Conservation (phyloP, 345 rosid species). For the Gossypium thurberi region DNA sequence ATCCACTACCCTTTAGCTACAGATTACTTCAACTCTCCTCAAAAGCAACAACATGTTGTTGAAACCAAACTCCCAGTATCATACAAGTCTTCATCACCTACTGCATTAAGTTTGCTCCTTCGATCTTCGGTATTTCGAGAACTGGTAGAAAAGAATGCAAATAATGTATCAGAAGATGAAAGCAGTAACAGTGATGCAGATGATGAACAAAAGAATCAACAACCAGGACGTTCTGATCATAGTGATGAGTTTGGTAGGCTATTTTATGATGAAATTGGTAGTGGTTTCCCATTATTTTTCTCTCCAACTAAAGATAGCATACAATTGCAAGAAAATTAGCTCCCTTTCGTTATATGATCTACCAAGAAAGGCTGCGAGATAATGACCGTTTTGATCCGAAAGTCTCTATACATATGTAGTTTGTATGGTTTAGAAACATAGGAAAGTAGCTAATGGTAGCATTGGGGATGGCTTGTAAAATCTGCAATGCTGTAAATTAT, state of each 20-base stretch:
- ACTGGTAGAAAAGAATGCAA: constrained; percentile 44
- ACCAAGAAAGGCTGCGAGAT: background rate
- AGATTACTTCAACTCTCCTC: too few species aligned
- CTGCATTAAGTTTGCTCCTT: constrained; percentile 52
- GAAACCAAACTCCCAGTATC: too few species aligned
- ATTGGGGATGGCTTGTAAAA: background rate
- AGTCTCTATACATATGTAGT: background rate
- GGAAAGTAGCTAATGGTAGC: background rate
- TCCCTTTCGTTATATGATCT: constrained; percentile 27
- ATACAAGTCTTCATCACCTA: constrained; percentile 28
- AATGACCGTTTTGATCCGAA: too few species aligned
- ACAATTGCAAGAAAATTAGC: constrained; percentile 32
- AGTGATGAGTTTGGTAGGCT: constrained; percentile 33
- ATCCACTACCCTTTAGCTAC: too few species aligned
- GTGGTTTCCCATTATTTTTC: constrained; percentile 22
- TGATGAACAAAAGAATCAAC: constrained; percentile 3
- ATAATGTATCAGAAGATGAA: constrained; percentile 22
- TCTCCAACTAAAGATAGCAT: constrained; percentile 21
- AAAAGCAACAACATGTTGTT: background rate
- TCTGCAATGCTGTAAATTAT: background rate
- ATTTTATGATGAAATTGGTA: constrained; percentile 24
- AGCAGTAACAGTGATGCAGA: constrained; percentile 18
- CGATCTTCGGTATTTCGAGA: constrained; percentile 50
- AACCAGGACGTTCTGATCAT: constrained; percentile 19
- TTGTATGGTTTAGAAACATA: background rate